A percentile compares a stretch with the other conserved stretches of the same genome.
Evolutionary conservation across 257 asterid genomes (phyloP).

Genomic region (Dorcoceras hygrometricum): DNA sequence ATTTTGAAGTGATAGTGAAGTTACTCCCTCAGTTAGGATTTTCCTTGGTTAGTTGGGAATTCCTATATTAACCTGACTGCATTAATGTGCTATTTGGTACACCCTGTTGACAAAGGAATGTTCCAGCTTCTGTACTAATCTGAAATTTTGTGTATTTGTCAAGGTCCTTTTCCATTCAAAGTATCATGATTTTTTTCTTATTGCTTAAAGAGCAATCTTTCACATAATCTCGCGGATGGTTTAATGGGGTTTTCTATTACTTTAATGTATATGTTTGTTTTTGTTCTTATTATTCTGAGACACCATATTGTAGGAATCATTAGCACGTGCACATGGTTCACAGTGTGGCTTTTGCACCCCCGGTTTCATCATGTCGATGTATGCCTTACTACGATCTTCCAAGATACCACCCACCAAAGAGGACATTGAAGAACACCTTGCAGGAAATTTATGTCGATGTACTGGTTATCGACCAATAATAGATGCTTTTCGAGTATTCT

Average conservation of each 20-base stretch:
- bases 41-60: neutral
- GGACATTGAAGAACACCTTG: slow-evolving; percentile 90
- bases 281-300: slow-evolving; percentile 13
- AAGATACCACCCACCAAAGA: slow-evolving; percentile 64
- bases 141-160: neutral
- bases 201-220: neutral
- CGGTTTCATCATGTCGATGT: slow-evolving; percentile 96
- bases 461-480: slow-evolving; percentile 95
- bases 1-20: neutral
- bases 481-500: slow-evolving; percentile 88
- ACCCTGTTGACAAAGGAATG: neutral
- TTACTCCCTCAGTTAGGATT: neutral
- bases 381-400: slow-evolving; percentile 79
- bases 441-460: slow-evolving; percentile 95
- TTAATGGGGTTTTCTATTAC: slow-evolving; percentile 3
- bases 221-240: neutral
- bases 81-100: neutral
- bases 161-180: neutral
- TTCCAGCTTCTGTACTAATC: neutral
- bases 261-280: slow-evolving; percentile 1
- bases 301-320: slow-evolving; percentile 61
- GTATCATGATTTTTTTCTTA: neutral
- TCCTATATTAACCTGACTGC: neutral
- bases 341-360: slow-evolving; percentile 99
- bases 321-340: slow-evolving; percentile 87